Percentiles rank a stretch among this genome's conserved stretches.
Conservation (phyloP, 2,329 filamentous ascomycete genomes). For the Colletotrichum sp. region DNA sequence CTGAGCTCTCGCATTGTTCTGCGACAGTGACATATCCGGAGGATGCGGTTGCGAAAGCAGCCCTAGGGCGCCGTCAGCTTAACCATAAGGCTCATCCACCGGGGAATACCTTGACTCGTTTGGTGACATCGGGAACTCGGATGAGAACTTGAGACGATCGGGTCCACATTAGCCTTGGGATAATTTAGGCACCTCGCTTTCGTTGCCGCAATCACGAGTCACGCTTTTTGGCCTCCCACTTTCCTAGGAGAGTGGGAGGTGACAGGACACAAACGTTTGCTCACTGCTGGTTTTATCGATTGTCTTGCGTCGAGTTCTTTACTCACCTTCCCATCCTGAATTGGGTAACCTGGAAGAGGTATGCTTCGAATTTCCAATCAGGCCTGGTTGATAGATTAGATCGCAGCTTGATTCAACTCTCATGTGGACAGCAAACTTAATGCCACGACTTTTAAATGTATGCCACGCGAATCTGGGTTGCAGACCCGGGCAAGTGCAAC, state of each 20-base stretch:
- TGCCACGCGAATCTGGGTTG: background rate
- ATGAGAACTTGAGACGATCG: background rate
- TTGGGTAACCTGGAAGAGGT: background rate
- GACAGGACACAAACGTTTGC: background rate
- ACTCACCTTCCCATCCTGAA: background rate
- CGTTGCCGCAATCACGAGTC: rapidly evolving
- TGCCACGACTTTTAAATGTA: background rate
- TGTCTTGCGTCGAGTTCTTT: background rate
- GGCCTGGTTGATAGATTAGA: background rate
- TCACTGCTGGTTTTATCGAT: background rate
- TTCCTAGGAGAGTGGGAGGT: background rate
- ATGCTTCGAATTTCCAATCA: rapidly evolving
- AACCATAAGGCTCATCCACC: background rate
- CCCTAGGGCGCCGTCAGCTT: background rate
- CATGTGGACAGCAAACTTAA: rapidly evolving
- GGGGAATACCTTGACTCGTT: background rate
- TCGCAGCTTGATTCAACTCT: background rate
- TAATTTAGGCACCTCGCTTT: background rate
- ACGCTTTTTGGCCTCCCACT: background rate
- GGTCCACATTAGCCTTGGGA: background rate
- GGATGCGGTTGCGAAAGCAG: background rate
- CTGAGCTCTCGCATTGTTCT: background rate
- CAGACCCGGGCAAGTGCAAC: background rate
- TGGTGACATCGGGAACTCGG: background rate
- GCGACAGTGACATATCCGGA: background rate